phyloP scores from a whole-genome alignment of 768 basidiomycete species.

The Mycena capillaripes region DNA sequence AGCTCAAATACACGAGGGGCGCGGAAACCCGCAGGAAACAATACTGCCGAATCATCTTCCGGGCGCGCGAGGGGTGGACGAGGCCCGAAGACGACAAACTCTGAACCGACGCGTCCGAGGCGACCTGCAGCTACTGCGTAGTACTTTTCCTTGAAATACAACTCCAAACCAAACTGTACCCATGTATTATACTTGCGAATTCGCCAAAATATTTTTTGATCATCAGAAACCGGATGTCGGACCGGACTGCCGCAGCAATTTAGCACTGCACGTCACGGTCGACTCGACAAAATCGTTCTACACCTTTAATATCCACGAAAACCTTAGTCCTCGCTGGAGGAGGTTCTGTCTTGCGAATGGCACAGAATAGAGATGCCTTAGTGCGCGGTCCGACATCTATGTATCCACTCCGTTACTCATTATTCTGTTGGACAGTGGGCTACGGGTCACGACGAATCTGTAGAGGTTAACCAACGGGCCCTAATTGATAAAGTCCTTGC shows the following conservation, averaged over 20 bases:
- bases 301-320: no score
- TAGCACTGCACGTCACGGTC: no score
- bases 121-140: constrained; percentile 18
- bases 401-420: neutral
- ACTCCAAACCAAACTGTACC: constrained; percentile 13
- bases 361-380: constrained; percentile 45
- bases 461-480: constrained; percentile 96
- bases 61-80: constrained; percentile 30
- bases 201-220: constrained; percentile 24
- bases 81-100: constrained; percentile 14
- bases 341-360: no score
- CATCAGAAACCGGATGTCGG: no score
- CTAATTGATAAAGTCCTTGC: constrained; percentile 97
- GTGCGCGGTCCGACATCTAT: constrained; percentile 24
- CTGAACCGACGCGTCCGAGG: constrained; percentile 17
- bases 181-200: constrained; percentile 14
- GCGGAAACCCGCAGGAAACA: constrained; percentile 21
- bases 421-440: constrained; percentile 57
- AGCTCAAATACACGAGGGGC: constrained; percentile 23
- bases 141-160: neutral
- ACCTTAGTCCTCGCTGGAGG: no score
- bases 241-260: no score
- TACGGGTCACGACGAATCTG: constrained; percentile 80
- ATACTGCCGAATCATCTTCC: constrained; percentile 20
- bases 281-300: no score